phyloP scores from a whole-genome alignment of 2,329 filamentous ascomycete genomes.

The Elsinoe australis region DNA sequence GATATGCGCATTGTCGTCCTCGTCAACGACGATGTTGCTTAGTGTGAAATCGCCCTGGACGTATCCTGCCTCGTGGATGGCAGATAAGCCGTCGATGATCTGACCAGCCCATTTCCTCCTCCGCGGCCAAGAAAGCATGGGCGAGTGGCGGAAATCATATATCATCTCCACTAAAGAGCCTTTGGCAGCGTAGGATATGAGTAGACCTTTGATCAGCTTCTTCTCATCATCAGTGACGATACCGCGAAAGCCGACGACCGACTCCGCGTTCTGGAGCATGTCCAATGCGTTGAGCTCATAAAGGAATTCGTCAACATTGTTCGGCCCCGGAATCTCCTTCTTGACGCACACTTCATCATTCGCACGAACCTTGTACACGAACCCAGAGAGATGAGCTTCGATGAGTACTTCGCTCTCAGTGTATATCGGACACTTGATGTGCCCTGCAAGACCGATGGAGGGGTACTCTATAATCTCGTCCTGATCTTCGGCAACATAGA shows the following conservation, averaged over 20 bases:
- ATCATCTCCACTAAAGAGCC: conserved; percentile 87
- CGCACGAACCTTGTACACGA: conserved; percentile 86
- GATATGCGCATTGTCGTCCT: conserved; percentile 78
- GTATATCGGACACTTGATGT: conserved; percentile 54
- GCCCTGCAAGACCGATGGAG: conserved; percentile 60
- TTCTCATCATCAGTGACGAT: conserved; percentile 74
- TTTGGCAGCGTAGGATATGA: conserved; percentile 80
- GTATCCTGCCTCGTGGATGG: conserved; percentile 92
- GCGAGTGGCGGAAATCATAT: conserved; percentile 60
- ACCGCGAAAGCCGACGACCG: conserved; percentile 80
- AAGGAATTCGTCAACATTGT: conserved; percentile 90
- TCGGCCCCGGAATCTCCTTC: conserved; percentile 94
- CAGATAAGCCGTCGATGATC: conserved; percentile 79
- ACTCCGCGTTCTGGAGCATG: conserved; percentile 60
- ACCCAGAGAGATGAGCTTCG: conserved; percentile 88
- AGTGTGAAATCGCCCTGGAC: conserved; percentile 97
- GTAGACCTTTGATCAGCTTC: conserved; percentile 71
- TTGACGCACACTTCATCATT: conserved; percentile 70
- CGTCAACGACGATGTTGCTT: conserved; percentile 92
- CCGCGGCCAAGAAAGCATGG: conserved; percentile 56
- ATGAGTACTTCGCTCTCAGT: conserved; percentile 72
- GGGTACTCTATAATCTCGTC: conserved; percentile 93
- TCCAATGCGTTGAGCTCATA: conserved; percentile 97
- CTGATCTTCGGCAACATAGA: conserved; percentile 95
- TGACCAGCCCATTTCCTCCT: conserved; percentile 85